These are phyloP conservation scores for Ceratobasidium papillatum DNA, from an alignment of 1,284 basidiomycete species.

Conservation along the genomic window DNA sequence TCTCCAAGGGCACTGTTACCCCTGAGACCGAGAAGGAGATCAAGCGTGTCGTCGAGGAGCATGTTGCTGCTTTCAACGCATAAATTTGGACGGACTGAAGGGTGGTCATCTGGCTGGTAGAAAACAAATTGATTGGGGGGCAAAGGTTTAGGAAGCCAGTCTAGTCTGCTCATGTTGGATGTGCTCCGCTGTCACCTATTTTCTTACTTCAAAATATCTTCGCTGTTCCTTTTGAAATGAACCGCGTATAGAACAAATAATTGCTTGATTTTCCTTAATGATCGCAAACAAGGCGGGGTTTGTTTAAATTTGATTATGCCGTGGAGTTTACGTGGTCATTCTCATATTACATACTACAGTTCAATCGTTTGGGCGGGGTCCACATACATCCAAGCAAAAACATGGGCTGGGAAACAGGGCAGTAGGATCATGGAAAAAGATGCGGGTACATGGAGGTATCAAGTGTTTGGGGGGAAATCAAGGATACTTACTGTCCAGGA, in stretches of 20 bases:
- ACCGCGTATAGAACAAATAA: slow-evolving; percentile 23
- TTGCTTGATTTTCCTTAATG: neutral
- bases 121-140: slow-evolving; percentile 12
- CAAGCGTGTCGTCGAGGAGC: slow-evolving; percentile 82
- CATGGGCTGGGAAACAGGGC: neutral
- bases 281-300: neutral
- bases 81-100: neutral
- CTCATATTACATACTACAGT: slow-evolving; percentile 53
- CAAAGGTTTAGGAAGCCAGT: neutral
- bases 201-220: slow-evolving; percentile 22
- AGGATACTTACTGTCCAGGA: neutral
- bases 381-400: slow-evolving; percentile 31
- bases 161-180: slow-evolving; percentile 14
- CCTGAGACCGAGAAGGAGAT: slow-evolving; percentile 92
- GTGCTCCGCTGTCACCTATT: slow-evolving; percentile 1
- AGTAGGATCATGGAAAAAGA: slow-evolving; percentile 7
- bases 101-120: neutral
- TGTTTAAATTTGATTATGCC: slow-evolving; percentile 19
- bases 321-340: slow-evolving; percentile 58
- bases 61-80: slow-evolving; percentile 82
- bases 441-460: slow-evolving; percentile 25
- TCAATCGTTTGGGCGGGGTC: slow-evolving; percentile 12
- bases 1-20: slow-evolving; percentile 83
- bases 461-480: slow-evolving; percentile 21
- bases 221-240: slow-evolving; percentile 32